Conservation (phyloP, 2,329 filamentous ascomycete species). For the Fonsecaea multimorphosa region DNA sequence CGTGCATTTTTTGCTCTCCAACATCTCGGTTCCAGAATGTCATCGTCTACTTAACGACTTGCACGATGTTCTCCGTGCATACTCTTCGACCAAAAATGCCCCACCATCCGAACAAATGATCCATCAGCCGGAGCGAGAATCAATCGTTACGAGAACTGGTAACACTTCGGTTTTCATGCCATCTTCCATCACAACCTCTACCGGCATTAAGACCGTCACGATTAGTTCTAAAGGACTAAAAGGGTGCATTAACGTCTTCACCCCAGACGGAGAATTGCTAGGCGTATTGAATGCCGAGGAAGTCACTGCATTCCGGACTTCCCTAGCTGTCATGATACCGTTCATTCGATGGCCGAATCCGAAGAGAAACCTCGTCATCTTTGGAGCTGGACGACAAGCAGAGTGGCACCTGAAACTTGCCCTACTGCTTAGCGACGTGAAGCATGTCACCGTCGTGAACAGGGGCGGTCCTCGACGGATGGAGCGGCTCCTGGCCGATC, state of each 20-base stretch:
- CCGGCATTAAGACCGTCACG: conserved; percentile 76
- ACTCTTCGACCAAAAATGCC: conserved; percentile 42
- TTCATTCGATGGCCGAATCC: conserved; percentile 26
- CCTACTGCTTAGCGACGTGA: conserved; percentile 57
- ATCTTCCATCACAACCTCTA: conserved; percentile 66
- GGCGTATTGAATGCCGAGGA: conserved; percentile 76
- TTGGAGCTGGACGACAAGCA: conserved; percentile 58
- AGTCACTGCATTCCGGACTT: conserved; percentile 80
- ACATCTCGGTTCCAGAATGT: conserved; percentile 40
- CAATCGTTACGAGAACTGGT: conserved; percentile 48
- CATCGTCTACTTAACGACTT: conserved; percentile 47
- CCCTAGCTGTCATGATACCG: conserved; percentile 69
- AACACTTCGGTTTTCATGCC: conserved; percentile 76
- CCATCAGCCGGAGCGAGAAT: conserved; percentile 53
- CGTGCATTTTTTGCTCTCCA: conserved; percentile 26
- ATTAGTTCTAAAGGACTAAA: conserved; percentile 61
- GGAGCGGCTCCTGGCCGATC: conserved; percentile 48
- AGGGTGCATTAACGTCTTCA: conserved; percentile 73
- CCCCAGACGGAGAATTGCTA: conserved; percentile 64
- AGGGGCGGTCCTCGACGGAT: conserved; percentile 65
- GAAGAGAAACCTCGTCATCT: conserved; percentile 47
- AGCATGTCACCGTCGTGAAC: conserved; percentile 79
- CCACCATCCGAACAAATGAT: conserved; percentile 42
- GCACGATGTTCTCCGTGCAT: conserved; percentile 44
- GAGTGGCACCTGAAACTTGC: conserved; percentile 58